These are phyloP conservation scores for Voacanga thouarsii DNA, from an alignment of 257 asterid species.

Conservation along the genomic window DNA sequence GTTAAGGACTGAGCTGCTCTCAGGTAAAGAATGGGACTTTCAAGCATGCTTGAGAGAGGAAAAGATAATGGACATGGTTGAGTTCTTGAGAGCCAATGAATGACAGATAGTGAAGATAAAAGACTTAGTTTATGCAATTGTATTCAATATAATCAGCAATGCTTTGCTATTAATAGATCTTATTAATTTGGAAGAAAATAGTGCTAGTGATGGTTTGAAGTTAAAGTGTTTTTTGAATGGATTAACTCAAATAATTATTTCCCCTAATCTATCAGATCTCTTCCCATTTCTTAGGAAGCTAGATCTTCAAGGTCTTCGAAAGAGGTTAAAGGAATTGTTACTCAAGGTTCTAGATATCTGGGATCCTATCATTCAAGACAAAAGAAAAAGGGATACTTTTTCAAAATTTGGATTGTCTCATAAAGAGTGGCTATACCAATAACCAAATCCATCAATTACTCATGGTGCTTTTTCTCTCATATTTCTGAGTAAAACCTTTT, in stretches of 20 bases:
- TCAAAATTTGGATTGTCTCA: constrained; percentile 21
- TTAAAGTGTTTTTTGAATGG: constrained; percentile 25
- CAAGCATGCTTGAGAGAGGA: constrained; percentile 24
- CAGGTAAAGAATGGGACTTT: constrained; percentile 28
- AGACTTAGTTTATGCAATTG: constrained; percentile 28
- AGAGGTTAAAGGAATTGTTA: constrained; percentile 1
- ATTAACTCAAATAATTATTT: constrained; percentile 9
- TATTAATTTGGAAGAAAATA: constrained; percentile 23
- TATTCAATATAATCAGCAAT: constrained; percentile 38
- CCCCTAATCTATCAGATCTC: constrained; percentile 40
- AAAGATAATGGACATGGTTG: constrained; percentile 35
- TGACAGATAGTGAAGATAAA: constrained; percentile 26
- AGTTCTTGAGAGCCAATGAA: constrained; percentile 27
- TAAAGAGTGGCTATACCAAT: constrained; percentile 28
- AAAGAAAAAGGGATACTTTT: constrained; percentile 17
- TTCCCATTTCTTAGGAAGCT: constrained; percentile 30
- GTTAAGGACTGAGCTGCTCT: constrained; percentile 38
- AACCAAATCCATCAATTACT: constrained; percentile 37
- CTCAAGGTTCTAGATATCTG: constrained; percentile 22
- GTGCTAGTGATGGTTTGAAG: constrained; percentile 19
- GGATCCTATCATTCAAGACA: constrained; percentile 36
- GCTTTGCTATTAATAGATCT: constrained; percentile 31
- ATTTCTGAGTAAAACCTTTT: no score
- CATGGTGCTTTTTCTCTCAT: constrained; percentile 17
- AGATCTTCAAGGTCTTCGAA: constrained; percentile 46